A percentile compares a stretch with the other conserved stretches of the same genome.
These are phyloP conservation scores for Claviceps sp. DNA, from an alignment of 2,329 filamentous ascomycete genomes.

Conservation along the genomic window DNA sequence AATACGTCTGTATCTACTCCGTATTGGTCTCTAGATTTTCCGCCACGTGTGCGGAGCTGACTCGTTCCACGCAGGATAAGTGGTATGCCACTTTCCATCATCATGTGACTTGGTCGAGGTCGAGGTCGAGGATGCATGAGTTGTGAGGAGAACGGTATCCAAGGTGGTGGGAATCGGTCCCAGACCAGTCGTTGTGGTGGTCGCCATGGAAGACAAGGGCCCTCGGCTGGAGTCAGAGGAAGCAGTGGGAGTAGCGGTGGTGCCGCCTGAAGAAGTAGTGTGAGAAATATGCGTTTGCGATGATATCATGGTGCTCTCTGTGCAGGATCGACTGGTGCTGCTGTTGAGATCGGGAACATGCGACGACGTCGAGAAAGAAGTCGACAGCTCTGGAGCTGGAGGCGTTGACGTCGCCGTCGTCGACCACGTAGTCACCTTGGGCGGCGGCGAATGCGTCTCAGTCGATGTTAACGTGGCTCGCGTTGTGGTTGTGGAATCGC, in stretches of 20 bases:
- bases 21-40: neutral
- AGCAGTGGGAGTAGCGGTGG: neutral
- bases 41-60: constrained; percentile 12
- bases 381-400: neutral
- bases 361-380: neutral
- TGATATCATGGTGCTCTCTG: neutral
- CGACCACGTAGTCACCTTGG: neutral
- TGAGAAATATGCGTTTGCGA: neutral
- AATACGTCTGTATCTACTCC: too few relatives aligned
- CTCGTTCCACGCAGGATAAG: constrained; percentile 30
- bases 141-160: constrained; percentile 1
- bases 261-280: neutral
- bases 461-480: neutral
- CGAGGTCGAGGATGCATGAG: constrained; percentile 8
- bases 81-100: constrained; percentile 32
- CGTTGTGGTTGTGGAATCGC: neutral
- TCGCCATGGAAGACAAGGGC: neutral
- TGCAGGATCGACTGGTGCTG: neutral
- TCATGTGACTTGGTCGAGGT: constrained; percentile 22
- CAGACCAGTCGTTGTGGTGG: neutral
- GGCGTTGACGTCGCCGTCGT: too few relatives aligned
- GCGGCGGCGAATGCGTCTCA: neutral
- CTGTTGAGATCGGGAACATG: neutral
- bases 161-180: neutral
- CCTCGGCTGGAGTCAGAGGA: neutral